Evolutionary conservation across 208 protist genomes (phyloP).

Genomic region (Naegleria fowleri): DNA sequence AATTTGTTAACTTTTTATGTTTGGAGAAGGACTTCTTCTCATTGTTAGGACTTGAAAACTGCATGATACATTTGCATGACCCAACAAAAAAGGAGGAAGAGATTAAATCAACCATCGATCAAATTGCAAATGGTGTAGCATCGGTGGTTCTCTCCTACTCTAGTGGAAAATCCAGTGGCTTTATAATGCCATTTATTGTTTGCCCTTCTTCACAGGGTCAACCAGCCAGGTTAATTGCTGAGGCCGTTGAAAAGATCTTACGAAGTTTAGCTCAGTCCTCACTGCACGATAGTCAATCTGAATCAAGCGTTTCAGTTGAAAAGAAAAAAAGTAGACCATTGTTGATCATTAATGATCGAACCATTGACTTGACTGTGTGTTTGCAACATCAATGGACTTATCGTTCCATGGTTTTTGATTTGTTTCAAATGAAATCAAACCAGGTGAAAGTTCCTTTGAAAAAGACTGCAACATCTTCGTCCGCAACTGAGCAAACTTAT

Average conservation of each 20-base stretch:
- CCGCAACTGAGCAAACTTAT: conserved; percentile 37
- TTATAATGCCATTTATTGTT: neutral
- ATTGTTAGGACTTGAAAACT: conserved; percentile 37
- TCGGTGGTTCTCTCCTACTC: neutral
- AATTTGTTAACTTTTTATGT: conserved; percentile 64
- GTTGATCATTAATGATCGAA: conserved; percentile 57
- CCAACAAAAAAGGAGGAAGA: neutral
- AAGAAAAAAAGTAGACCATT: conserved; percentile 38
- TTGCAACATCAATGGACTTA: conserved; percentile 69
- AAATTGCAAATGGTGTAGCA: neutral
- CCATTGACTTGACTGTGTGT: conserved; percentile 54
- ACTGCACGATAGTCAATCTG: neutral
- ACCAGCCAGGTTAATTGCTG: neutral
- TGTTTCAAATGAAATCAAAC: conserved; percentile 58
- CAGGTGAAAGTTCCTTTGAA: conserved; percentile 34
- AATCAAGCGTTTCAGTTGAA: neutral
- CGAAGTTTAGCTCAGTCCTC: neutral
- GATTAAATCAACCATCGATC: neutral
- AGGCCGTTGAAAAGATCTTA: neutral
- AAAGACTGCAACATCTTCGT: neutral
- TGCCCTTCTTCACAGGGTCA: neutral
- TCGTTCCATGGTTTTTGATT: conserved; percentile 61
- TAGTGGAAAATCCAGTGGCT: neutral
- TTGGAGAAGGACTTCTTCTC: conserved; percentile 63
- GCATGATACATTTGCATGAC: neutral